phyloP scores from a whole-genome alignment of 306 rosid genomes.

The Gleditsia sinensis region DNA sequence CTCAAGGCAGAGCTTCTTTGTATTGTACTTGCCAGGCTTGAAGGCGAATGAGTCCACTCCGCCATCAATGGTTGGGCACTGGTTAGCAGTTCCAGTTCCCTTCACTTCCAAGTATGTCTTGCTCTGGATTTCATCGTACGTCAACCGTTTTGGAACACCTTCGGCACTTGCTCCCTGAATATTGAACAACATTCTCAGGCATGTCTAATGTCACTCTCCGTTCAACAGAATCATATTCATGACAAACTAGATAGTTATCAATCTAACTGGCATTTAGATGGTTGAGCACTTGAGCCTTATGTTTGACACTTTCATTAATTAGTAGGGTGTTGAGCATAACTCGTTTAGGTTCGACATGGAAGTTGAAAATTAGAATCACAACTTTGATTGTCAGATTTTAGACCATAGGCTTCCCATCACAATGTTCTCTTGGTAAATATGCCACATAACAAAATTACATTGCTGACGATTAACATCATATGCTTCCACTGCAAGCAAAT shows the following conservation, averaged over 20 bases:
- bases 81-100: constrained; percentile 95
- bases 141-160: constrained; percentile 82
- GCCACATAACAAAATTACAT: neutral
- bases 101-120: constrained; percentile 92
- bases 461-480: neutral
- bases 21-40: constrained; percentile 83
- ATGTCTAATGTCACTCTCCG: neutral
- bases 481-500: neutral
- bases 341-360: neutral
- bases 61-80: constrained; percentile 90
- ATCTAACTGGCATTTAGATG: neutral
- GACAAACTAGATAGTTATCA: neutral
- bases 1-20: constrained; percentile 81
- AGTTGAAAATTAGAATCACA: neutral
- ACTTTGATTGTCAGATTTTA: neutral
- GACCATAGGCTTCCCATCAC: neutral
- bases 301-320: too few relatives aligned
- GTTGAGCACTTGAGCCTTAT: neutral
- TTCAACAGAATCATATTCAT: neutral
- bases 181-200: neutral
- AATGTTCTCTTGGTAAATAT: neutral
- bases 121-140: constrained; percentile 93
- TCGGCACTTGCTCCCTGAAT: constrained; percentile 93
- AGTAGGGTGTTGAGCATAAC: neutral
- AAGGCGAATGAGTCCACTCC: constrained; percentile 75